Conservation (phyloP, 2,329 filamentous ascomycete genomes). For the Botrytis tulipae region DNA sequence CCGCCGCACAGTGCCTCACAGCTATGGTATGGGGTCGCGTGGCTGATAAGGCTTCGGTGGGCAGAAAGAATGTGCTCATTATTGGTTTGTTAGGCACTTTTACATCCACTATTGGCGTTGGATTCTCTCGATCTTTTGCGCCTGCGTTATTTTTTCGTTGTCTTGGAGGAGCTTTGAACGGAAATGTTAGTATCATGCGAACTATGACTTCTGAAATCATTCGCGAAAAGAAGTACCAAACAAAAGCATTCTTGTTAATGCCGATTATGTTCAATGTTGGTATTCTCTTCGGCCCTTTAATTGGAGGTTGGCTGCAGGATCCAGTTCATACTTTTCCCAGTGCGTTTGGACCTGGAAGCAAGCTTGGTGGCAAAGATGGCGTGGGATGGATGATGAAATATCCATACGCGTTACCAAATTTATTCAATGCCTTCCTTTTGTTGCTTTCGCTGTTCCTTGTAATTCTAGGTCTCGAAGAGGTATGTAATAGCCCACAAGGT, state of each 20-base stretch:
- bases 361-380: background rate
- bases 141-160: slow-evolving; percentile 6
- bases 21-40: slow-evolving; percentile 4
- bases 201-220: slow-evolving; percentile 6
- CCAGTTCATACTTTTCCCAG: background rate
- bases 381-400: background rate
- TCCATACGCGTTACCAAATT: background rate
- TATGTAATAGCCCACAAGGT: background rate
- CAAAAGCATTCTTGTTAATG: slow-evolving; percentile 6
- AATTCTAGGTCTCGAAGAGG: background rate
- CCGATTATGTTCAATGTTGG: slow-evolving; percentile 10
- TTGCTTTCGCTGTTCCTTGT: background rate
- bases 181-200: slow-evolving; percentile 5
- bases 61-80: slow-evolving; percentile 1
- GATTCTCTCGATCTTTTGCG: slow-evolving; percentile 1
- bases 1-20: background rate
- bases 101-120: background rate
- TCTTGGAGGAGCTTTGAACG: slow-evolving; percentile 1
- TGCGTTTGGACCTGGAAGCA: background rate
- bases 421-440: background rate
- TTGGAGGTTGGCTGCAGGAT: slow-evolving; percentile 4
- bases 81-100: background rate
- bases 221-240: slow-evolving; percentile 4
- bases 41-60: background rate
- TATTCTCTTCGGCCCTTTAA: background rate